A percentile compares a stretch with the other conserved stretches of the same genome.
These are phyloP conservation scores for Nicotiana knightiana DNA, from an alignment of 257 asterid genomes.

Conservation along the genomic window DNA sequence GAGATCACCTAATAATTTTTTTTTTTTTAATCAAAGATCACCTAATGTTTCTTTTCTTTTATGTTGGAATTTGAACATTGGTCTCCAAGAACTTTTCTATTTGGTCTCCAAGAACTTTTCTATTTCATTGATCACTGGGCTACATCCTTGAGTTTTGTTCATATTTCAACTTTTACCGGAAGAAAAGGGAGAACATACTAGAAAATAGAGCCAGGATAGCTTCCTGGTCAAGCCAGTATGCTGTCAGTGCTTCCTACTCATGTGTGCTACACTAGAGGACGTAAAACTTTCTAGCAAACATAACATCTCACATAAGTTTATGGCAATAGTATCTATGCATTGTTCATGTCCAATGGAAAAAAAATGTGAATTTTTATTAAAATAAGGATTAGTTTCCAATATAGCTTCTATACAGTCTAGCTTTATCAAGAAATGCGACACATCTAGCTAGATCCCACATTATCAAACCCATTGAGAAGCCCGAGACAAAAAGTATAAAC, in stretches of 20 bases:
- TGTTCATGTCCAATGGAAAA: neutral
- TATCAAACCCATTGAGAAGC: no score
- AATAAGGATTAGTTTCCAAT: neutral
- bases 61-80: neutral
- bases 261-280: neutral
- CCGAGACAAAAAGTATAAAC: no score
- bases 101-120: neutral
- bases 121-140: neutral
- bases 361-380: no score
- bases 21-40: no score
- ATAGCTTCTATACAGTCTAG: neutral
- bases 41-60: neutral
- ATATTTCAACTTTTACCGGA: neutral
- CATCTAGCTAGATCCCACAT: no score
- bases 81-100: neutral
- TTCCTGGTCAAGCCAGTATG: conserved; percentile 3
- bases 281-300: neutral
- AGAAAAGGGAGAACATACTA: conserved; percentile 1
- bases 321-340: neutral
- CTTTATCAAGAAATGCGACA: neutral
- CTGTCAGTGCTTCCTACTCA: conserved; percentile 1
- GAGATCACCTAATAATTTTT: neutral
- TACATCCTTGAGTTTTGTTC: neutral
- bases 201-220: neutral
- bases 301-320: neutral